Percentiles rank a stretch among this genome's conserved stretches.
Evolutionary conservation across 495 filamentous ascomycete genomes (phyloP).

Genomic region (Apiosordaria backusii): DNA sequence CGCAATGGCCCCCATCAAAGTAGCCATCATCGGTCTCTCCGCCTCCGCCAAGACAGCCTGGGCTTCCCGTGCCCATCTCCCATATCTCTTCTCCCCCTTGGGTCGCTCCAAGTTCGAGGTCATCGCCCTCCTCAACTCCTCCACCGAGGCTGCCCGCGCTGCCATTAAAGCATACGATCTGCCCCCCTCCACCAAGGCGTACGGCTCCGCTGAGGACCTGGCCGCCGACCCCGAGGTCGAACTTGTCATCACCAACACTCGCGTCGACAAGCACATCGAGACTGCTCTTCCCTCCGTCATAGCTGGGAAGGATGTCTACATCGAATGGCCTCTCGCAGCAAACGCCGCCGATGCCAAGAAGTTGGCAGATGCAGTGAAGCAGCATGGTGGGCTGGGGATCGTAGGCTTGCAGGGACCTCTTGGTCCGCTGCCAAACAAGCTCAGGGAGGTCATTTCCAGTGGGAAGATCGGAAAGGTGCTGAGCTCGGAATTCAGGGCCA

Average conservation of each 20-base stretch:
- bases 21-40: slow-evolving; percentile 59
- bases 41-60: slow-evolving; percentile 45
- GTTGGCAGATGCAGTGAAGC: slow-evolving; percentile 38
- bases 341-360: slow-evolving; percentile 37
- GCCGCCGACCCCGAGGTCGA: slow-evolving; percentile 50
- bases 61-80: slow-evolving; percentile 55
- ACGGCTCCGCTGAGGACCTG: slow-evolving; percentile 50
- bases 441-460: slow-evolving; percentile 45
- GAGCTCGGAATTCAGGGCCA: slow-evolving; percentile 47
- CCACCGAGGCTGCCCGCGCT: slow-evolving; percentile 42
- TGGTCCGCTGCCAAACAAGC: slow-evolving; percentile 40
- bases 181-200: slow-evolving; percentile 41
- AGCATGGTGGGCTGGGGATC: slow-evolving; percentile 41
- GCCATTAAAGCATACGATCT: slow-evolving; percentile 49
- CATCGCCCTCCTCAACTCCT: slow-evolving; percentile 58
- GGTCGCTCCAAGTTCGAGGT: slow-evolving; percentile 49
- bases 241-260: slow-evolving; percentile 53
- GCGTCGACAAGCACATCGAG: slow-evolving; percentile 52
- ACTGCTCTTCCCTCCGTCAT: slow-evolving; percentile 40
- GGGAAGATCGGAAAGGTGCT: slow-evolving; percentile 54
- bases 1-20: slow-evolving; percentile 42
- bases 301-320: slow-evolving; percentile 56
- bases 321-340: slow-evolving; percentile 56
- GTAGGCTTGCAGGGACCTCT: slow-evolving; percentile 52
- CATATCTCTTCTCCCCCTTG: slow-evolving; percentile 46